Base-by-base conservation (phyloP, 495 filamentous ascomycete genomes). In the Rhypophila decipiens region DNA sequence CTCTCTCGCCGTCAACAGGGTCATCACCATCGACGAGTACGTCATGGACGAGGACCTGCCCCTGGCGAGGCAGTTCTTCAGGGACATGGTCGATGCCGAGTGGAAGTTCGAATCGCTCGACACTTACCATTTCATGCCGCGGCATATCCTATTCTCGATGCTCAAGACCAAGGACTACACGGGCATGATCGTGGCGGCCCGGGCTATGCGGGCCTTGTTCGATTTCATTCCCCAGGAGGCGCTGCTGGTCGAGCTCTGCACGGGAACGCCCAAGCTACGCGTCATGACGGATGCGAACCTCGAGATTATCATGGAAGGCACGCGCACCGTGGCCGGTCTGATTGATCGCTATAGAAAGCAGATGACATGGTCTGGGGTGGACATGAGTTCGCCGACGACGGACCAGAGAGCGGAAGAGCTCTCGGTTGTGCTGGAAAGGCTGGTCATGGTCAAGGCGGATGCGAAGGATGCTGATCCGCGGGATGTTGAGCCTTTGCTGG, bases 101-200 rank as follows among this genome's bases (percentile, higher is more conserved):
- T 64, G 57, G 52, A 44, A 48, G 12, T 63, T 70, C 4, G 64
- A 71, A 53, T 46, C 55, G 36, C 22, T 57, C 4, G 51, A 64
- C 3, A 49, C 64, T 1, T 64, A 67, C 38, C 42, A 45, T 13
- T 58, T 68, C 19, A 52, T 75, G 20, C 67, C 68, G 4, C 64
- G 71, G 22, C 64, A 57, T 7, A 60, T 75, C 15, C 44, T 75
- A 13, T 72, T 74, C 53, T 65, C 64, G 3, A 65, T 73, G 53
- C 65, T 70, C 44, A 72, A 72, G 50, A 45, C 65, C 5, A 50
- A 53, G n/a, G 72, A 75, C 45, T 64, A 57, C 48, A 37, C 52
- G 5, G 85, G 83, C 37, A 77, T 79, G 19, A 68, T 87, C 13
- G 70, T 86, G 17, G 80, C 82, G 2, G 68, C 82, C 1, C 73